Base-by-base conservation (phyloP, 257 asterid species). In the Penstemon barbatus region DNA sequence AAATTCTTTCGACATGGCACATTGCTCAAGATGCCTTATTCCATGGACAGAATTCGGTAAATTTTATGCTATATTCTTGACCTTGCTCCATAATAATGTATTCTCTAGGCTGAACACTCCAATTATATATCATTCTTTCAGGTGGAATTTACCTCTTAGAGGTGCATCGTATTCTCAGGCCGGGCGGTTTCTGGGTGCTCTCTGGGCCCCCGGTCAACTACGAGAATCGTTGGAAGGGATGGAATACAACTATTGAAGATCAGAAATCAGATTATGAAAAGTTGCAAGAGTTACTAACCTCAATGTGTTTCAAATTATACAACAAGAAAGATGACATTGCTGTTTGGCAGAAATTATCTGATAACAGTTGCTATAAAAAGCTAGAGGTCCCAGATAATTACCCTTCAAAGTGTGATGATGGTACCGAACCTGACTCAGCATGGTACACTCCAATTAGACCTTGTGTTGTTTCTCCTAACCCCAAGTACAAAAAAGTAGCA, bases 31-130 rank as follows among this genome's bases (percentile, higher is more conserved):
- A 91, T 94, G 99, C 88, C 96, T 93, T 37, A 93, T 93, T 58
- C 99, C 99, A 56, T 93, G 99, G 99, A 88, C 98, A 15, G 99
- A 94, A 87, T 91, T 94, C 54, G 98, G 99, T 94, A 80, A 76
- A 2, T 57, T 25, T 25, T 2, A 42, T 33, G 52, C 7, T 45
- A 38, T 48, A 18, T 41, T 54, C 41, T 15, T 60, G n/a, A 4
- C 18, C 19, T 40, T 65, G 10, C 44, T 49, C 41, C 6, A 12
- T 6, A 38, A 65, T 11, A 42, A 12, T 8, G 39, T 11, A 52
- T 40, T 46, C n/a, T 60, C 33, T 25, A 25, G 33, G 33, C 33
- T 25, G 33, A 25, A 25, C 33, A 25, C 15, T 49, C 3, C 52
- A 49, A 5, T 49, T 3, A 12, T 12, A 25, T 49, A 45, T 33